Evolutionary conservation across 441 rosid genomes (phyloP).

Genomic region (Sinapis alba): DNA sequence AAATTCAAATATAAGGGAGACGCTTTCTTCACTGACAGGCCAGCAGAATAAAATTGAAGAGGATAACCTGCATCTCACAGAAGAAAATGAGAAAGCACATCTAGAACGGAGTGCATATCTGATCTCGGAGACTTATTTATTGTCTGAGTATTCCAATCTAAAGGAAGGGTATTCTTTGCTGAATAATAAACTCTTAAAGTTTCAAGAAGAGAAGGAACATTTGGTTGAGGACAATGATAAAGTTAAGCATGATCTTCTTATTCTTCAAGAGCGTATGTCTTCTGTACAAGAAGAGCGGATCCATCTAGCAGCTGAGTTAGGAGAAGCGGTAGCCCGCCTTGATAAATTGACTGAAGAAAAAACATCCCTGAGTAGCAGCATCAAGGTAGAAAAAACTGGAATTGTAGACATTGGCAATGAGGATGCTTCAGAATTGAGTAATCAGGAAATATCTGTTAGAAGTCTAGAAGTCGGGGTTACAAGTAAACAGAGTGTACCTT

Average conservation of each 20-base stretch:
- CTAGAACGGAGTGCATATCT: slow-evolving; percentile 48
- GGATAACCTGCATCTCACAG: slow-evolving; percentile 58
- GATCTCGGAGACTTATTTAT: slow-evolving; percentile 46
- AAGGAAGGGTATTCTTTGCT: slow-evolving; percentile 45
- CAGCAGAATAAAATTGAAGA: slow-evolving; percentile 60
- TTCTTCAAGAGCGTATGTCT: slow-evolving; percentile 60
- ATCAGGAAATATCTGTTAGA: slow-evolving; percentile 38
- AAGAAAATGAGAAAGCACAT: slow-evolving; percentile 45
- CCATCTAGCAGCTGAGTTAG: slow-evolving; percentile 54
- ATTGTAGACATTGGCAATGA: slow-evolving; percentile 43
- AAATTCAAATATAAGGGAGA: slow-evolving; percentile 48
- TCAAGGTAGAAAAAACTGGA: slow-evolving; percentile 50
- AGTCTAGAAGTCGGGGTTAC: slow-evolving; percentile 33
- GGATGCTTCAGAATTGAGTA: slow-evolving; percentile 38
- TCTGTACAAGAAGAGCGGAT: slow-evolving; percentile 45
- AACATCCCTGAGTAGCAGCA: slow-evolving; percentile 48
- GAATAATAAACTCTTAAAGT: slow-evolving; percentile 51
- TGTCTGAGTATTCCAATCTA: slow-evolving; percentile 54
- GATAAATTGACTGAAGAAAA: slow-evolving; percentile 71
- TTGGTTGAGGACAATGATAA: slow-evolving; percentile 55
- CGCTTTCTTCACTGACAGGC: slow-evolving; percentile 47
- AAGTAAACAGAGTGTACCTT: slow-evolving; percentile 37
- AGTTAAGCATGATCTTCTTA: slow-evolving; percentile 62
- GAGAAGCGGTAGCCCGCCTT: slow-evolving; percentile 48
- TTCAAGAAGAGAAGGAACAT: slow-evolving; percentile 53